Base-by-base conservation (phyloP, 495 filamentous ascomycete species). In the Hyphodiscus hymeniophilus region DNA sequence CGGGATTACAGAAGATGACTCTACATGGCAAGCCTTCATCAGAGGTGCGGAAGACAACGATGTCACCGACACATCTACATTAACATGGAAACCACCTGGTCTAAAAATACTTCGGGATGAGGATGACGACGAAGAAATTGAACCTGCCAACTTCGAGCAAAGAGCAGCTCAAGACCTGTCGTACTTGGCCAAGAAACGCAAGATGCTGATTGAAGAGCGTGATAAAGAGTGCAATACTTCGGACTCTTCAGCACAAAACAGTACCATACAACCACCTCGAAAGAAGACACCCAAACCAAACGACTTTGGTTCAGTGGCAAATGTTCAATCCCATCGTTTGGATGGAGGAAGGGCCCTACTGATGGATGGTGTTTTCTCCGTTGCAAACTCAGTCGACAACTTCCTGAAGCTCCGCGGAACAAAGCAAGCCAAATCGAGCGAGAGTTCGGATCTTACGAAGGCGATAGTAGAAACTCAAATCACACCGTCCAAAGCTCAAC, bases 51-150 rank as follows among this genome's bases (percentile, higher is more conserved):
- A 46, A 22, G 47, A 46, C 18, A 35, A 50, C 6, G 47, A 66
- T 8, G 51, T 73, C 12, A 54, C 54, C 16, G 65, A 55, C 20
- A 73, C 67, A 35, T 60, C 44, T 8, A 32, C 16, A 21, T 26
- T 61, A 7, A 62, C 70, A 22, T 71, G 61, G 70, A 82, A 81
- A 50, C 62, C 63, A 2, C 67, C 67, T 3, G 73, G 75, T 0
- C 55, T 82, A 10, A 63, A 66, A 18, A 66, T 84, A 33, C 59
- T 84, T 6, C 67, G 69, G 17, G 59, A 67, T 5, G 42, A 60
- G 0, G 66, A 73, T 8, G 65, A 70, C 17, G 62, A 70, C 15
- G 69, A 79, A 20, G 64, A 75, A 13, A 60, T 78, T 18, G 63
- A 70, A 45, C 31, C 42, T 1, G 51, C 8, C 45, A 30, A 41